These are phyloP conservation scores for Neolentinus lepideus DNA, from an alignment of 1,284 basidiomycete genomes.

Conservation along the genomic window DNA sequence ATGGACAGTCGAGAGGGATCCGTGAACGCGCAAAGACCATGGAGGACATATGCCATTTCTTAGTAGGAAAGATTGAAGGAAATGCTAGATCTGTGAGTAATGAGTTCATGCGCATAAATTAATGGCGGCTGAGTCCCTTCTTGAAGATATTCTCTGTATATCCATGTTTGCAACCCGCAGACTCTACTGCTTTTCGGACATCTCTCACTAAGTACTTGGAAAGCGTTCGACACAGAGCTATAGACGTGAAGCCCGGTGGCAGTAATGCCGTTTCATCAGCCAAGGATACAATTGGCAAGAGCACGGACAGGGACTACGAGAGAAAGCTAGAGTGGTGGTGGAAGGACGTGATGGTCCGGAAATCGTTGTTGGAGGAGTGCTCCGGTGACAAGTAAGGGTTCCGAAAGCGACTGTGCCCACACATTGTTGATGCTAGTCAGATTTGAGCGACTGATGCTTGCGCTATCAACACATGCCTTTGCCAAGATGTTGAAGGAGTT, in stretches of 20 bases:
- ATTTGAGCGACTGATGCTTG: conserved; percentile 41
- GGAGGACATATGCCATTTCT: conserved; percentile 44
- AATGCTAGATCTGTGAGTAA: conserved; percentile 20
- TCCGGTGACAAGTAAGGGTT: conserved; percentile 36
- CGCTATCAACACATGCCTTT: conserved; percentile 43
- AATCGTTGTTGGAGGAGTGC: conserved; percentile 46
- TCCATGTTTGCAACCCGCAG: conserved; percentile 41
- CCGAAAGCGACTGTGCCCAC: background rate
- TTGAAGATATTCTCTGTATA: conserved; percentile 38
- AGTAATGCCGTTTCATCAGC: conserved; percentile 3
- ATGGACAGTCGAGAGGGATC: conserved; percentile 32
- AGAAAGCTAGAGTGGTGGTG: conserved; percentile 35
- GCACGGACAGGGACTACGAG: conserved; percentile 7
- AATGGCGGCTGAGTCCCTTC: too few species aligned
- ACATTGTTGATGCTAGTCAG: conserved; percentile 19
- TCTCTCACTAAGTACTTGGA: conserved; percentile 45
- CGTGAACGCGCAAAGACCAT: conserved; percentile 41
- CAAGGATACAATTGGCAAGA: background rate
- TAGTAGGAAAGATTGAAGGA: conserved; percentile 38
- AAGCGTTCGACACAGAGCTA: conserved; percentile 28
- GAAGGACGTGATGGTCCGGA: conserved; percentile 45
- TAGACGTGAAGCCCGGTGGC: conserved; percentile 19
- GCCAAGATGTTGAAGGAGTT: conserved; percentile 19
- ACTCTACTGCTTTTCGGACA: conserved; percentile 40
- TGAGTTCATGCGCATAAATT: conserved; percentile 3